Evolutionary conservation across 176 grass and related monocot species (phyloP).

Genomic region (Oryza australiensis): DNA sequence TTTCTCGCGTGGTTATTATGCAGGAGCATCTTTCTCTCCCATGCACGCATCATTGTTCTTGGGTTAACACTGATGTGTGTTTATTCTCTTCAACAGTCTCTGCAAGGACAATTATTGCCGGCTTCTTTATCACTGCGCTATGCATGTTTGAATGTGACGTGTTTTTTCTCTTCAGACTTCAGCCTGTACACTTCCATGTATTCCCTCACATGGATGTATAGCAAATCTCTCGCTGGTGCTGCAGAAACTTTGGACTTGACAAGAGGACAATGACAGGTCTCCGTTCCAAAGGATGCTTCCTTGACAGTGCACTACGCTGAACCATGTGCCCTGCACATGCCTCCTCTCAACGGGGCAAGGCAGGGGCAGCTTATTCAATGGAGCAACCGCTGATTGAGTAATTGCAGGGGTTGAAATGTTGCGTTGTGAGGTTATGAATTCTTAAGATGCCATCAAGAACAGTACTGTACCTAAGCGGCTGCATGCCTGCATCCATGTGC

Average conservation of each 20-base stretch:
- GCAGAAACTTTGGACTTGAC: slow-evolving; percentile 15
- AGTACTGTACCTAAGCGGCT: background rate
- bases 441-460: background rate
- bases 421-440: background rate
- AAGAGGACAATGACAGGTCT: slow-evolving; percentile 17
- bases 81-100: background rate
- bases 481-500: background rate
- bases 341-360: background rate
- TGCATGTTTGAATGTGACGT: background rate
- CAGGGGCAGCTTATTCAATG: background rate
- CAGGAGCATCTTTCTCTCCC: background rate
- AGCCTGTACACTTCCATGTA: background rate
- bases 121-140: background rate
- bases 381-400: background rate
- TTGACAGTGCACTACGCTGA: background rate
- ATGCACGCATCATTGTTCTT: background rate
- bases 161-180: background rate
- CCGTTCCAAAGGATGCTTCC: slow-evolving; percentile 16
- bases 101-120: background rate
- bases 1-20: background rate
- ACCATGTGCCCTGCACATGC: slow-evolving; percentile 35
- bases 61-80: background rate
- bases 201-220: background rate
- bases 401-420: slow-evolving; percentile 13
- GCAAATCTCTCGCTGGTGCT: background rate